Evolutionary conservation across 2,329 filamentous ascomycete genomes (phyloP), one percentile per base, ranked within the genome.

Genomic region (Catunica adiposa): DNA sequence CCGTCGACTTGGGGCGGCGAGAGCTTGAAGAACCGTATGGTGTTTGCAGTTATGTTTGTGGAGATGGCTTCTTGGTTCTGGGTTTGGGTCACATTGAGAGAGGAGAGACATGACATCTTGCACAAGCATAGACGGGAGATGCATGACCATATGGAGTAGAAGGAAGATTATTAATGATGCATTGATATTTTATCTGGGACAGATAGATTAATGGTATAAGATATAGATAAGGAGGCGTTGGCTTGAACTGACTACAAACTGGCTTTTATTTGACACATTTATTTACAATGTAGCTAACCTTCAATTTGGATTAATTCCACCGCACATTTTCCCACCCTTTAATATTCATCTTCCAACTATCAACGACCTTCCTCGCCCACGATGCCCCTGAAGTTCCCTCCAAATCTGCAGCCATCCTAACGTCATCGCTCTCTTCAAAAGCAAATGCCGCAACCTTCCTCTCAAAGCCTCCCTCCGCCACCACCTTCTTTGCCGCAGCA

Each of bases 1-100:
- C 66, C 69, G 34, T 64, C 66, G 51, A 63, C 66, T 64, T 76
- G 68, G 75, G 80, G 69, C 60, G 73, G 79, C 52, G 83, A 89
- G 60, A 77, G 78, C 23, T 68, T 95, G 62, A 88, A 89, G 71
- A 94, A 94, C 66, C 79, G 87, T 53, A 72, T 94, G 42, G 79
- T 94, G 42, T 94, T 96, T 65, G 82, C 84, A 0, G 92, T 88
- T 68, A 81, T 80, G 7, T 92, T 95, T 63, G 65, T 94, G 64
- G 89, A 96, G 72, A 79, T 87, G 66, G 73, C 87, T 61, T 77
- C 78, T 59, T 95, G 89, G 87, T 89, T 94, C 68, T 95, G 89
- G 89, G 80, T 79, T 23, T 87, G 81, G 74, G 74, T 83, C 29
- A 84, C 79, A 3, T 66, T 88, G 62, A 73, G 79, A 54, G 84